Conservation (phyloP, 108 stramenopile genomes). For the Skeletonema marinoi region DNA sequence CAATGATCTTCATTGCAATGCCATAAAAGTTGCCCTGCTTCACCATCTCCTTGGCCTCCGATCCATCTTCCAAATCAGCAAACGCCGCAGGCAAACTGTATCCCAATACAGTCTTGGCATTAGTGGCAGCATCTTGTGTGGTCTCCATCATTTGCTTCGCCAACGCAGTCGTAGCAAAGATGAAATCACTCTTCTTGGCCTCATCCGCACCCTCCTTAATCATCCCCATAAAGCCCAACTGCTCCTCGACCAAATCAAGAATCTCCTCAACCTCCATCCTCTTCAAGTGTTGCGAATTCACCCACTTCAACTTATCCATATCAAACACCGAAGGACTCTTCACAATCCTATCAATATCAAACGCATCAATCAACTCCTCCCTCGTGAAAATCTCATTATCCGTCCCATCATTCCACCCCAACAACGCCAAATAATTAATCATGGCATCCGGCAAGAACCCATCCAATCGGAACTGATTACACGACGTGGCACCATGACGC, state of each 20-base stretch:
- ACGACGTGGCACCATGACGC: conserved; percentile 96
- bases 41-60: conserved; percentile 80
- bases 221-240: conserved; percentile 59
- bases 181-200: conserved; percentile 52
- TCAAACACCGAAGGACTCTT: conserved; percentile 96
- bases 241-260: conserved; percentile 72
- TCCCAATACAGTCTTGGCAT: conserved; percentile 80
- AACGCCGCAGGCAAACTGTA: conserved; percentile 78
- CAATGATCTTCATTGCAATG: conserved; percentile 58
- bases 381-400: conserved; percentile 95
- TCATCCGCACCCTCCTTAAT: conserved; percentile 56
- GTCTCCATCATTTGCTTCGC: conserved; percentile 94
- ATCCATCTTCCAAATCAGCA: conserved; percentile 62
- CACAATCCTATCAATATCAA: conserved; percentile 90
- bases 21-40: conserved; percentile 81
- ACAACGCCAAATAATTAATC: conserved; percentile 95
- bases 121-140: conserved; percentile 81
- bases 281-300: conserved; percentile 95
- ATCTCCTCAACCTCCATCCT: conserved; percentile 65
- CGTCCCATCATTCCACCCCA: conserved; percentile 99
- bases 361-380: conserved; percentile 94
- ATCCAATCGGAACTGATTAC: conserved; percentile 93
- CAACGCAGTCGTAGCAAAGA: conserved; percentile 77
- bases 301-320: conserved; percentile 95
- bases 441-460: conserved; percentile 94